Evolutionary conservation across 257 asterid species (phyloP).

Genomic region (Ehretia macrophylla): DNA sequence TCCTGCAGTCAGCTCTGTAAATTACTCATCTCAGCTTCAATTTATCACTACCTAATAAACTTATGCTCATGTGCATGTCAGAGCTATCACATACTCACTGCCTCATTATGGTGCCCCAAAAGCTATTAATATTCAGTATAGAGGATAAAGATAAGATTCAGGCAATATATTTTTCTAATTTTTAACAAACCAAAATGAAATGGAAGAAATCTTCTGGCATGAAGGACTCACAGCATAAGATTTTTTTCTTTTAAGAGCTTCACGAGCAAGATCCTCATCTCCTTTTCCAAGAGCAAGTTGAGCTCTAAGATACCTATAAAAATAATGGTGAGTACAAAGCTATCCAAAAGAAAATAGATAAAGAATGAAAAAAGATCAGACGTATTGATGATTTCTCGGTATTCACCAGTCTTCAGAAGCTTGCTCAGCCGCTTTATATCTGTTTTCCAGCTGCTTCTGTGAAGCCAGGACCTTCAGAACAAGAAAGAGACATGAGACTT

Average conservation of each 20-base stretch:
- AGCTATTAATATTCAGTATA: no score
- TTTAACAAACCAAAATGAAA: neutral
- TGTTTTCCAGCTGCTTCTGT: slow-evolving; percentile 90
- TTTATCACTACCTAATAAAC: no score
- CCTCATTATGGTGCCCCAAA: no score
- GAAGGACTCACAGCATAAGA: slow-evolving; percentile 66
- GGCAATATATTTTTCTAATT: no score
- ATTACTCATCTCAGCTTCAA: no score
- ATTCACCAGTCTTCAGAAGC: slow-evolving; percentile 93
- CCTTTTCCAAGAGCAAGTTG: slow-evolving; percentile 95
- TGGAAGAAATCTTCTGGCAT: neutral
- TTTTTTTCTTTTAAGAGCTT: slow-evolving; percentile 93
- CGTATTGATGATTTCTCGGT: slow-evolving; percentile 9
- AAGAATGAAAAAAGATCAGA: slow-evolving; percentile 6
- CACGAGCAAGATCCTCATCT: slow-evolving; percentile 98
- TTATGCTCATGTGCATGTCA: no score
- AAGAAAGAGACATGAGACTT: slow-evolving; percentile 5
- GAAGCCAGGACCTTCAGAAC: slow-evolving; percentile 84
- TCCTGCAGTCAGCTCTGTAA: no score
- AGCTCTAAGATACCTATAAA: slow-evolving; percentile 87
- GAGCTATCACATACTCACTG: no score
- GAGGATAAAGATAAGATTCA: no score
- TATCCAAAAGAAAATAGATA: neutral
- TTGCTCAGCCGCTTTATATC: slow-evolving; percentile 77
- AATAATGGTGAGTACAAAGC: slow-evolving; percentile 18